Conservation (phyloP, 2,329 filamentous ascomycete species). For the Apiospora koreana region DNA sequence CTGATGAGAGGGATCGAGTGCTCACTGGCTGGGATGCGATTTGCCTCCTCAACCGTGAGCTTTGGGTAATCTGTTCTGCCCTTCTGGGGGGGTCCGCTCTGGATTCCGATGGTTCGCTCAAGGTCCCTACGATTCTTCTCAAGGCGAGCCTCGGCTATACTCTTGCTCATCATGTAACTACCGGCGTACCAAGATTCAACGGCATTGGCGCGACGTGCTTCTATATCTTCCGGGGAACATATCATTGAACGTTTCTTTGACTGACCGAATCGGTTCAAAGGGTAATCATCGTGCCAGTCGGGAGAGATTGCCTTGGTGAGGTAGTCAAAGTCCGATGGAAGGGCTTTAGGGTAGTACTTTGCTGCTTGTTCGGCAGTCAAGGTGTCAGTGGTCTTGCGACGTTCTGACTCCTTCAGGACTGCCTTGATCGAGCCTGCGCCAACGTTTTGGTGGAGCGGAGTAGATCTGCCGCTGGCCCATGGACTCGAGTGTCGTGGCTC, state of each 20-base stretch:
- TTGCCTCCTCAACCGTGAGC: slow-evolving; percentile 40
- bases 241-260: slow-evolving; percentile 7
- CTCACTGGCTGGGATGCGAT: slow-evolving; percentile 37
- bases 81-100: slow-evolving; percentile 34
- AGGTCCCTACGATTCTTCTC: slow-evolving; percentile 32
- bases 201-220: slow-evolving; percentile 29
- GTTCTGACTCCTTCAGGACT: neutral
- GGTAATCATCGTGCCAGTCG: slow-evolving; percentile 27
- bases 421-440: neutral
- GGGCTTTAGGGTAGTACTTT: slow-evolving; percentile 32
- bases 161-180: slow-evolving; percentile 35
- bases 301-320: slow-evolving; percentile 16
- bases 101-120: slow-evolving; percentile 36
- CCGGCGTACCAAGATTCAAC: slow-evolving; percentile 43
- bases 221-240: slow-evolving; percentile 25
- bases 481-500: neutral
- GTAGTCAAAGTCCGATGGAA: slow-evolving; percentile 33
- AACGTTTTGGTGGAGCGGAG: no score
- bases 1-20: slow-evolving; percentile 44
- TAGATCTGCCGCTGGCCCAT: neutral
- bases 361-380: slow-evolving; percentile 27
- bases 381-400: slow-evolving; percentile 28
- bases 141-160: slow-evolving; percentile 29
- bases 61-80: slow-evolving; percentile 25
- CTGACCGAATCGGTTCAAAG: slow-evolving; percentile 19